These are phyloP conservation scores for Vanrija pseudolonga DNA, from an alignment of 1,284 basidiomycete species.

Conservation along the genomic window DNA sequence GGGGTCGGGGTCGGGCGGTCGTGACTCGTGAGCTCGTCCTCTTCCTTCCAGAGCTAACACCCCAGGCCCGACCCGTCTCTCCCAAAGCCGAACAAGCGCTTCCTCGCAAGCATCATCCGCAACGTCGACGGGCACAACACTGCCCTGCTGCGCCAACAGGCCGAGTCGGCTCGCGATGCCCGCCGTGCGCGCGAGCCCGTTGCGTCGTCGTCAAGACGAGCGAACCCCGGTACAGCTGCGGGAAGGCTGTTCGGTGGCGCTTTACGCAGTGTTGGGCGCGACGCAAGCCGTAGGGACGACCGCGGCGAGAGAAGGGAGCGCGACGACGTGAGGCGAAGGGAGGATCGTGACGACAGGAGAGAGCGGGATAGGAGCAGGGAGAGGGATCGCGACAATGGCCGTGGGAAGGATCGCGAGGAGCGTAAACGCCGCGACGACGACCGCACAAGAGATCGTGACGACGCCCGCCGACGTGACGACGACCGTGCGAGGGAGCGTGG, in stretches of 20 bases:
- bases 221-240: conserved; percentile 8
- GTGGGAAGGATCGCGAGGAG: too few relatives aligned
- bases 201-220: background rate
- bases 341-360: too few relatives aligned
- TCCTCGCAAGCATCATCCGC: conserved; percentile 78
- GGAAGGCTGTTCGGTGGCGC: conserved; percentile 42
- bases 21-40: conserved; percentile 54
- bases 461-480: too few relatives aligned
- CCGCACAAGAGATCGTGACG: too few relatives aligned
- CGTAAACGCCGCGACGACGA: too few relatives aligned
- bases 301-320: conserved; percentile 1
- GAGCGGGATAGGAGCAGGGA: too few relatives aligned
- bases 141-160: conserved; percentile 71
- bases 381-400: background rate
- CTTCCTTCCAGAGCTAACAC: conserved; percentile 9
- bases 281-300: background rate
- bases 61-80: conserved; percentile 50
- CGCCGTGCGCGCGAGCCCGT: conserved; percentile 41
- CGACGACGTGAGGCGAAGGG: conserved; percentile 1
- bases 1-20: conserved; percentile 47
- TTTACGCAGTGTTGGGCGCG: conserved; percentile 16
- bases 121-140: conserved; percentile 90
- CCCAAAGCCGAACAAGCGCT: conserved; percentile 84
- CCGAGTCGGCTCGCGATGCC: conserved; percentile 66
- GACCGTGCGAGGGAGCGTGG: too few relatives aligned